Evolutionary conservation across 108 stramenopile species (phyloP).

Genomic region (Epithemia pelagica): DNA sequence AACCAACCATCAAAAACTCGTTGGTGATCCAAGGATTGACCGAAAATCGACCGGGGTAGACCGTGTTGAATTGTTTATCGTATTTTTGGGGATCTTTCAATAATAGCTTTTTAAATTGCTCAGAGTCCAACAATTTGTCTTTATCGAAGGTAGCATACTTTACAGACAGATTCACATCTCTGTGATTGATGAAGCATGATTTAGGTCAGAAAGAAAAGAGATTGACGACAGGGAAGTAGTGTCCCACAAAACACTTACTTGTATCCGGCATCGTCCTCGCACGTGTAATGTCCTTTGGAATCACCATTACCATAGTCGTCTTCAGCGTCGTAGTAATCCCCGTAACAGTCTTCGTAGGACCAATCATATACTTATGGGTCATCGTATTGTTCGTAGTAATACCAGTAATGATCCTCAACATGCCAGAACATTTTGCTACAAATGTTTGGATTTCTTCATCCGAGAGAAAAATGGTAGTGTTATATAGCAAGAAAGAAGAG

Average conservation of each 20-base stretch:
- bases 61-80: too few relatives aligned
- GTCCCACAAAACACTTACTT: constrained; percentile 4
- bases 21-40: background rate
- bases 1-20: background rate
- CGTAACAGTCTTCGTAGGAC: background rate
- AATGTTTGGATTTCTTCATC: too few relatives aligned
- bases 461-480: too few relatives aligned
- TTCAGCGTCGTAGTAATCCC: background rate
- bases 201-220: background rate
- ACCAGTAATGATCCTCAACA: background rate
- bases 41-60: background rate
- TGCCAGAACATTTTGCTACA: too few relatives aligned
- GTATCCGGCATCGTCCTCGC: constrained; percentile 56
- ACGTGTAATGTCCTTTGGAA: constrained; percentile 35
- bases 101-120: constrained; percentile 48
- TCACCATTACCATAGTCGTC: constrained; percentile 15
- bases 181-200: background rate
- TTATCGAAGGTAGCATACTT: constrained; percentile 39
- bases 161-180: constrained; percentile 50
- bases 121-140: constrained; percentile 30
- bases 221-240: background rate
- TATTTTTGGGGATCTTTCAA: too few relatives aligned
- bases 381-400: constrained; percentile 13
- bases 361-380: too few relatives aligned
- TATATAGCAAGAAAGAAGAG: too few relatives aligned